These are phyloP conservation scores for Bassia scoparia DNA, from an alignment of 148 eudicot species.

Conservation along the genomic window DNA sequence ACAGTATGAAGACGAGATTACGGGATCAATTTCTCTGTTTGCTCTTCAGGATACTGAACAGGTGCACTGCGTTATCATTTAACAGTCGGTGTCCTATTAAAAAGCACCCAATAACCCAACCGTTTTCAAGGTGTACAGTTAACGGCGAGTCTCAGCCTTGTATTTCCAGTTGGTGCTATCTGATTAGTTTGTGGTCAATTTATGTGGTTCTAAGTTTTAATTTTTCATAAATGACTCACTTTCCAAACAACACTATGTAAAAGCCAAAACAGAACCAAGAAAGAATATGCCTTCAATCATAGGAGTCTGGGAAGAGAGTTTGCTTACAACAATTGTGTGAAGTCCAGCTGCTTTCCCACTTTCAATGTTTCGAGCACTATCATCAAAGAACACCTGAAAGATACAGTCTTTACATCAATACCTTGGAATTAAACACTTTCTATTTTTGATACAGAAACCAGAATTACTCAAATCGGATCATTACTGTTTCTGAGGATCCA, in stretches of 20 bases:
- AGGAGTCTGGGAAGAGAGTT: neutral
- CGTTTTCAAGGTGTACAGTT: neutral
- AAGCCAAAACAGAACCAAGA: neutral
- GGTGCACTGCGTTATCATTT: too few species aligned
- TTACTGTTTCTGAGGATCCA: constrained; percentile 76
- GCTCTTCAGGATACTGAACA: too few species aligned
- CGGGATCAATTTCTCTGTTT: too few species aligned
- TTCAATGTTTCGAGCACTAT: constrained; percentile 76
- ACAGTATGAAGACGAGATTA: too few species aligned
- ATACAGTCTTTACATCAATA: constrained; percentile 1
- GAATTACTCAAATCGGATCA: neutral
- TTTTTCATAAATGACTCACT: neutral
- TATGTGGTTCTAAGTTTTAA: too few species aligned
- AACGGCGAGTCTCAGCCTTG: neutral
- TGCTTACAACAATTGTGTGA: constrained; percentile 79
- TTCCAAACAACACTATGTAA: neutral
- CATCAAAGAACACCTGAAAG: constrained; percentile 83
- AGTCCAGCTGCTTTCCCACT: constrained; percentile 86
- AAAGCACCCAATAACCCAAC: too few species aligned
- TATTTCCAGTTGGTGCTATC: neutral
- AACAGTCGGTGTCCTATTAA: too few species aligned
- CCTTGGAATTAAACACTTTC: neutral
- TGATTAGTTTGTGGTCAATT: constrained; percentile 6
- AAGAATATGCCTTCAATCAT: neutral
- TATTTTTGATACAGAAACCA: too few species aligned